phyloP scores from a whole-genome alignment of 345 rosid genomes.

The Physaria fendleri region DNA sequence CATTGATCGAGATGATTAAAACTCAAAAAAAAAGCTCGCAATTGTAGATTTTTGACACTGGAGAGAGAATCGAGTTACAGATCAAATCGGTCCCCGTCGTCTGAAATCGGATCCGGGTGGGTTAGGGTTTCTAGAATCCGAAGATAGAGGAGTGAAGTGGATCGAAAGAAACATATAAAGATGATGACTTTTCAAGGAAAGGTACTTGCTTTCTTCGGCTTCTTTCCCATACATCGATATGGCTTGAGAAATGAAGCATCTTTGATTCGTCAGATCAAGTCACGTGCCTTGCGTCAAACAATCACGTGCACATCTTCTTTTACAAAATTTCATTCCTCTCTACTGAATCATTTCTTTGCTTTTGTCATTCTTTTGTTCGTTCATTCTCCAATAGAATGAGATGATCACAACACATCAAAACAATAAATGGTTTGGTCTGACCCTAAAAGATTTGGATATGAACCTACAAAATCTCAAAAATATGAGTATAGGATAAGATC shows the following conservation, averaged over 20 bases:
- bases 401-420: too few relatives aligned
- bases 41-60: not conserved
- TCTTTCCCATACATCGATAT: not conserved
- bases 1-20: not conserved
- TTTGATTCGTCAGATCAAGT: not conserved
- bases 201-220: not conserved
- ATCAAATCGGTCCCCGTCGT: not conserved
- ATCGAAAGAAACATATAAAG: not conserved
- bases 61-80: not conserved
- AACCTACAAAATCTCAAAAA: too few relatives aligned
- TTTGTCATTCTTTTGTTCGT: not conserved
- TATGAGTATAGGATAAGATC: too few relatives aligned
- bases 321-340: not conserved
- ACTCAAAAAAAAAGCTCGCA: slow-evolving; percentile 7
- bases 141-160: slow-evolving; percentile 7
- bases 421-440: too few relatives aligned
- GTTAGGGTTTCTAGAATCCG: not conserved
- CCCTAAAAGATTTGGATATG: too few relatives aligned
- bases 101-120: slow-evolving; percentile 15
- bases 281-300: slow-evolving; percentile 19
- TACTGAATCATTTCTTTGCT: not conserved
- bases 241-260: slow-evolving; percentile 16
- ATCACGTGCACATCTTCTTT: slow-evolving; percentile 16
- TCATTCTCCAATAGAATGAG: too few relatives aligned
- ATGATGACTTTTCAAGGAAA: slow-evolving; percentile 19